These are phyloP conservation scores for Gamarada debralockiae DNA, from an alignment of 495 filamentous ascomycete genomes.

Conservation along the genomic window DNA sequence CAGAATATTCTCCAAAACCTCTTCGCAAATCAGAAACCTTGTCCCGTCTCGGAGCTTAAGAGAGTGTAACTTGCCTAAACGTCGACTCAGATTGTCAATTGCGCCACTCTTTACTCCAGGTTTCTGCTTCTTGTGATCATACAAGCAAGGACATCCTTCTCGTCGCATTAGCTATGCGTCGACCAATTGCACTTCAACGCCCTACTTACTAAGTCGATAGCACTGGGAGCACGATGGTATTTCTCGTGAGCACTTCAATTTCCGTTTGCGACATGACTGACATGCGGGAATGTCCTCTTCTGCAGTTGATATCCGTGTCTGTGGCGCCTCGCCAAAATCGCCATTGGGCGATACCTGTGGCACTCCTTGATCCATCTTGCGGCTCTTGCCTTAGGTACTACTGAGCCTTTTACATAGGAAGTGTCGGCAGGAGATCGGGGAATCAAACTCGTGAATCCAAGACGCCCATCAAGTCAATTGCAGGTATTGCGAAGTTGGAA, in stretches of 20 bases:
- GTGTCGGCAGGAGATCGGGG: too few species aligned
- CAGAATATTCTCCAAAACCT: slow-evolving; percentile 14
- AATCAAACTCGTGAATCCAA: too few species aligned
- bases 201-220: slow-evolving; percentile 6
- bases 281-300: background rate
- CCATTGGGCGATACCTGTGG: too few species aligned
- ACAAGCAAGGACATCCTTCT: slow-evolving; percentile 4
- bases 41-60: too few species aligned
- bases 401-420: too few species aligned
- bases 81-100: slow-evolving; percentile 11
- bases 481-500: too few species aligned
- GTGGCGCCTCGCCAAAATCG: too few species aligned
- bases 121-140: slow-evolving; percentile 3
- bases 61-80: slow-evolving; percentile 4
- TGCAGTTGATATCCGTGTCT: too few species aligned
- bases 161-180: background rate
- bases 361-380: too few species aligned
- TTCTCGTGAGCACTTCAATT: slow-evolving; percentile 17
- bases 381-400: too few species aligned
- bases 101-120: slow-evolving; percentile 16
- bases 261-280: slow-evolving; percentile 9
- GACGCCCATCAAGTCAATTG: too few species aligned
- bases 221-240: slow-evolving; percentile 12
- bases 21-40: slow-evolving; percentile 5
- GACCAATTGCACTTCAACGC: too few species aligned